A percentile compares a stretch with the other conserved stretches of the same genome.
These are phyloP conservation scores for Immersiella caudata DNA, from an alignment of 495 filamentous ascomycete species.

Conservation along the genomic window DNA sequence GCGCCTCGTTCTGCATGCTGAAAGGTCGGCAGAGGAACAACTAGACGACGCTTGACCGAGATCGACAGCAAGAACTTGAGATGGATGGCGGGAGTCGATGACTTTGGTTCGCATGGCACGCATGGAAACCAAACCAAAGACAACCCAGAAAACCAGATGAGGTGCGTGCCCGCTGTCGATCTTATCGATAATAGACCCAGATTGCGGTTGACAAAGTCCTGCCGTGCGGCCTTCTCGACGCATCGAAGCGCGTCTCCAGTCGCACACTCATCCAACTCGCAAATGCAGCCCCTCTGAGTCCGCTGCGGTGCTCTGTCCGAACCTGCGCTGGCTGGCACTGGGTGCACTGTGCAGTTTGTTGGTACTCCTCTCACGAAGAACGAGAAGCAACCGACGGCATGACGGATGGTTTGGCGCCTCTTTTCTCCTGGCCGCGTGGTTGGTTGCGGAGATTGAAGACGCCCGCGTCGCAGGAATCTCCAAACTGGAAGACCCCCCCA, in stretches of 20 bases:
- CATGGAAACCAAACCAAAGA: too few relatives aligned
- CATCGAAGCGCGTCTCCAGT: slow-evolving; percentile 8
- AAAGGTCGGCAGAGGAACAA: slow-evolving; percentile 1
- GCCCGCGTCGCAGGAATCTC: not conserved
- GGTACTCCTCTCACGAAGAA: not conserved
- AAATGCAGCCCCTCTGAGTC: not conserved
- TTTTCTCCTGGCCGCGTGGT: not conserved
- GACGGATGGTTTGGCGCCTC: not conserved
- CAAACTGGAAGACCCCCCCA: not conserved
- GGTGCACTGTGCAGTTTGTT: not conserved
- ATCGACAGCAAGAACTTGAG: too few relatives aligned
- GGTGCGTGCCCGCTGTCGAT: slow-evolving; percentile 2
- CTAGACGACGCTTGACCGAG: not conserved
- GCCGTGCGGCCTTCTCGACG: slow-evolving; percentile 1
- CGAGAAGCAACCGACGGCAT: not conserved
- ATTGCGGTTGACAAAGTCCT: not conserved
- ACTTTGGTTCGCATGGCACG: too few relatives aligned
- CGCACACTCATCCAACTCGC: not conserved
- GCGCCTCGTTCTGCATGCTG: slow-evolving; percentile 11
- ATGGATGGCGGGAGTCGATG: too few relatives aligned
- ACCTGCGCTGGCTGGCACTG: not conserved
- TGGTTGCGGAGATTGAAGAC: not conserved
- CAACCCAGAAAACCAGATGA: not conserved
- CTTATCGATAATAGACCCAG: slow-evolving; percentile 9
- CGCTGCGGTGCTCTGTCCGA: not conserved